A percentile compares a stretch with the other conserved stretches of the same genome.
Conservation (phyloP, 176 grass and related monocot species). For the Panicum miliaceum region DNA sequence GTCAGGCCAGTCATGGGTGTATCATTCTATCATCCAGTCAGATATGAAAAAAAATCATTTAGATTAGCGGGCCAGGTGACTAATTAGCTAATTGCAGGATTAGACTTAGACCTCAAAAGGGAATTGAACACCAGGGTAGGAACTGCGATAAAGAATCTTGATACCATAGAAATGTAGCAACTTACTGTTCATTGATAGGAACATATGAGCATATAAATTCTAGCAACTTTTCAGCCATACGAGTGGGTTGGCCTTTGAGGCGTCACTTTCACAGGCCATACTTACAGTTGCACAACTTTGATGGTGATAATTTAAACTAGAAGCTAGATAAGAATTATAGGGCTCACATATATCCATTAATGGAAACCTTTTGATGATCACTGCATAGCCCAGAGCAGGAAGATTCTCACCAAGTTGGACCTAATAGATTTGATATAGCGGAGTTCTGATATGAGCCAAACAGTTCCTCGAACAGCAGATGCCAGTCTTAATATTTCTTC, state of each 20-base stretch:
- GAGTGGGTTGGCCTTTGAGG: slow-evolving; percentile 58
- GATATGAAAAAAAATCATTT: slow-evolving; percentile 43
- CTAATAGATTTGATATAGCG: slow-evolving; percentile 36
- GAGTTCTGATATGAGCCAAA: slow-evolving; percentile 34
- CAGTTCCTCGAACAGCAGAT: slow-evolving; percentile 43
- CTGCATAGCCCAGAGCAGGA: slow-evolving; percentile 52
- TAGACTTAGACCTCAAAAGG: slow-evolving; percentile 45
- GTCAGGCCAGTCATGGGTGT: slow-evolving; percentile 49
- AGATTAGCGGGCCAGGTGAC: slow-evolving; percentile 38
- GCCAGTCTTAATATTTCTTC: slow-evolving; percentile 44
- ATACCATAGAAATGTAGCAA: slow-evolving; percentile 43
- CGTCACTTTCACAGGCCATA: slow-evolving; percentile 63
- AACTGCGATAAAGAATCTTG: slow-evolving; percentile 37
- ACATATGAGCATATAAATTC: slow-evolving; percentile 48
- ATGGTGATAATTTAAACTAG: slow-evolving; percentile 61
- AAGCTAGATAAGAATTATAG: slow-evolving; percentile 45
- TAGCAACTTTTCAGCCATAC: slow-evolving; percentile 48
- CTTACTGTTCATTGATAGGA: slow-evolving; percentile 40
- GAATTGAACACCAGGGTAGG: slow-evolving; percentile 41
- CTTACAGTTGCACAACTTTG: slow-evolving; percentile 54
- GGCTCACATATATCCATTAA: slow-evolving; percentile 46
- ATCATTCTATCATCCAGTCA: slow-evolving; percentile 36
- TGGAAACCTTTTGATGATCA: slow-evolving; percentile 49
- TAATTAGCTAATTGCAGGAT: slow-evolving; percentile 44
- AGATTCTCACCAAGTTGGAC: slow-evolving; percentile 56